A percentile compares a stretch with the other conserved stretches of the same genome.
These are phyloP conservation scores for Tetrahymena malaccensis DNA, from an alignment of 73 alveolate species.

Conservation along the genomic window DNA sequence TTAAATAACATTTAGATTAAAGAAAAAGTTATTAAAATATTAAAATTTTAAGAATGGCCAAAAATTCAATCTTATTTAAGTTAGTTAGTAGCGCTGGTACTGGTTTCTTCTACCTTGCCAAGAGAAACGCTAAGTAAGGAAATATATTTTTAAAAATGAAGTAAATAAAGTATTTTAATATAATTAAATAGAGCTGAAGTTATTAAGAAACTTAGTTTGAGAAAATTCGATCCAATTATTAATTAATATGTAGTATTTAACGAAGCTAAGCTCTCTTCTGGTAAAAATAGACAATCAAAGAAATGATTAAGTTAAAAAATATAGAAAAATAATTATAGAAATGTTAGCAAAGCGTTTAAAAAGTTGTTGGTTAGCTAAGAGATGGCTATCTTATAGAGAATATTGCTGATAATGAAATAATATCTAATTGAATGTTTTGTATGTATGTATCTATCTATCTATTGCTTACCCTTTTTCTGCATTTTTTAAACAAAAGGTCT, in stretches of 20 bases:
- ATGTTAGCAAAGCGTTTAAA: neutral
- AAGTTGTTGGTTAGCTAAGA: neutral
- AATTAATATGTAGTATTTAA: constrained; percentile 27
- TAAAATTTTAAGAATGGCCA: constrained; percentile 14
- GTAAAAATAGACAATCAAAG: constrained; percentile 18
- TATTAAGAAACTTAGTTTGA: constrained; percentile 11
- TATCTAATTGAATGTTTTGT: neutral
- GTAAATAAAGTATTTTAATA: neutral
- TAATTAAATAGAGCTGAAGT: neutral
- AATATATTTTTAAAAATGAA: neutral
- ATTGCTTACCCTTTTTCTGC: neutral
- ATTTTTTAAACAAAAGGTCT: neutral
- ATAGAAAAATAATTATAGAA: neutral
- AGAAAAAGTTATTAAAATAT: constrained; percentile 10
- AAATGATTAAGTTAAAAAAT: neutral
- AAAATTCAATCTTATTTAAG: constrained; percentile 29
- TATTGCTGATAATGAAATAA: neutral
- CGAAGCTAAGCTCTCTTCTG: constrained; percentile 42
- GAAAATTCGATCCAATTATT: constrained; percentile 42
- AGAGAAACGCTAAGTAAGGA: constrained; percentile 25
- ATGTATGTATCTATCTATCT: too few relatives aligned
- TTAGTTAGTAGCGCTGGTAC: constrained; percentile 42
- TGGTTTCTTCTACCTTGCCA: constrained; percentile 30
- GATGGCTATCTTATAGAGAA: neutral
- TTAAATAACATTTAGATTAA: neutral